Evolutionary conservation across 257 asterid genomes (phyloP).

Genomic region (Rubia yunnanensis): DNA sequence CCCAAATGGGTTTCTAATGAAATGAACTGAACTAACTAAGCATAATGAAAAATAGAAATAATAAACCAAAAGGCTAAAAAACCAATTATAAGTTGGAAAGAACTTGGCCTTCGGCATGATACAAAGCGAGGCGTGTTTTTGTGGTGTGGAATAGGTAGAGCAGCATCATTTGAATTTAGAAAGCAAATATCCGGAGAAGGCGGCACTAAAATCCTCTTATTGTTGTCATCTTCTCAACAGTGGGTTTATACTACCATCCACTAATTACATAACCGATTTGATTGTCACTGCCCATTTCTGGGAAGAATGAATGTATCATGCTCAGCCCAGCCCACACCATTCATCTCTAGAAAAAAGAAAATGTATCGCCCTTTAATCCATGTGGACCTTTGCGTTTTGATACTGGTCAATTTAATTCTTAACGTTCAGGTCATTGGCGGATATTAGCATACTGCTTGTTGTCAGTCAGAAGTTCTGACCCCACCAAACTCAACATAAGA

Average conservation of each 20-base stretch:
- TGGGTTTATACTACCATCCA: background rate
- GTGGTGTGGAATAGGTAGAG: background rate
- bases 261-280: background rate
- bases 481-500: background rate
- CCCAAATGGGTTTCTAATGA: no score
- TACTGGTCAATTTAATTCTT: background rate
- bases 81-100: no score
- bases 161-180: background rate
- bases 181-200: slow-evolving; percentile 10
- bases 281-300: background rate
- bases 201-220: slow-evolving; percentile 8
- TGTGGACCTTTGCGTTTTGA: background rate
- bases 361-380: no score
- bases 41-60: no score
- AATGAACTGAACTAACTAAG: no score
- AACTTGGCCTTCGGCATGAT: no score
- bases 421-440: background rate
- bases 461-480: background rate
- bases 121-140: no score
- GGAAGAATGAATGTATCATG: background rate
- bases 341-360: no score
- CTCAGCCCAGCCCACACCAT: no score
- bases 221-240: background rate
- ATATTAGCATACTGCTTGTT: no score
- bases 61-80: no score